phyloP scores from a whole-genome alignment of 2,329 filamentous ascomycete genomes.

The Xylaria hypoxylon region DNA sequence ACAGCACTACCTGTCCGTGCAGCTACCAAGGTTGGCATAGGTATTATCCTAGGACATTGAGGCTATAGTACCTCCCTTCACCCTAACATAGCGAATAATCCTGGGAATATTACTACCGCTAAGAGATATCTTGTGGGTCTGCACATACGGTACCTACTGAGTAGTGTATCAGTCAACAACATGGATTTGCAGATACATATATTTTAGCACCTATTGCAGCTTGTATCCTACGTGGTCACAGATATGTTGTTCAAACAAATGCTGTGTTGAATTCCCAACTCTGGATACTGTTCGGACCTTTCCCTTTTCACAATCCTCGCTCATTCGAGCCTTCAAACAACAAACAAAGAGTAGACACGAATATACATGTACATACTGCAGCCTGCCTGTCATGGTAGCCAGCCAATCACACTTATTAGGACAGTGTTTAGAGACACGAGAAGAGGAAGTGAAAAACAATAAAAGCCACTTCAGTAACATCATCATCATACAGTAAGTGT shows the following conservation, averaged over 20 bases:
- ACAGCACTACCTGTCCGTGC: constrained; percentile 21
- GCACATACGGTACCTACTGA: constrained; percentile 1
- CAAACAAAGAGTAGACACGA: neutral
- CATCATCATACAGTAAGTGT: neutral
- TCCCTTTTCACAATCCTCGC: no score
- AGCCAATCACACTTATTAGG: neutral
- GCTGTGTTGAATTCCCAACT: neutral
- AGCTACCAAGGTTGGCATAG: constrained; percentile 25
- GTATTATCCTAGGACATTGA: constrained; percentile 12
- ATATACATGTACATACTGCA: no score
- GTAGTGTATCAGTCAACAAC: constrained; percentile 4
- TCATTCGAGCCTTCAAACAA: neutral
- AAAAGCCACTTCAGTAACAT: no score
- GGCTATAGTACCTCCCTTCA: constrained; percentile 27
- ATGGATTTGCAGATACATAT: neutral
- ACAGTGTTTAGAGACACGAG: neutral
- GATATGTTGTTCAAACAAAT: neutral
- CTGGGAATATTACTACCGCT: constrained; percentile 28
- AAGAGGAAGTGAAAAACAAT: neutral
- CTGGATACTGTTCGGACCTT: neutral
- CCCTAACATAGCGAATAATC: constrained; percentile 22
- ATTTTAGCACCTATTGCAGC: constrained; percentile 16
- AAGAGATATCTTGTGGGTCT: constrained; percentile 12
- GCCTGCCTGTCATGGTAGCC: neutral
- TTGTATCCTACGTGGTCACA: neutral